Base-by-base conservation (phyloP, 345 rosid genomes). In the Erysimum cheiranthoides region DNA sequence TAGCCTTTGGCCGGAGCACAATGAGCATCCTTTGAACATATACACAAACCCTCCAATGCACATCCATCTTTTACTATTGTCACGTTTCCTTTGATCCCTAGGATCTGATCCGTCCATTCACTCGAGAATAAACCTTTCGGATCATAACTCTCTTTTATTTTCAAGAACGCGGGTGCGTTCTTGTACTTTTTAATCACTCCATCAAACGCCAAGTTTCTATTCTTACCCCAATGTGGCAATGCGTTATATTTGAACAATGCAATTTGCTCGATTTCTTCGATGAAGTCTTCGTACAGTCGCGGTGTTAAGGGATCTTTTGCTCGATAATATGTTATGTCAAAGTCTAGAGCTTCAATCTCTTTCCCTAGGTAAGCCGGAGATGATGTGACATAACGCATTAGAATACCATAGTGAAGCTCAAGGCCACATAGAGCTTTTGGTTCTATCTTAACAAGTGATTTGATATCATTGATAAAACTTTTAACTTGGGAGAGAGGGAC, bases 231-330 rank as follows among this genome's bases (percentile, higher is more conserved):
- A 50, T 66, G 71, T 54, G 97, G 95, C 71, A 82, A 67, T 3
- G 78, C 95, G 8, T 85, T 84, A 16, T 88, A 89, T 74, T 92
- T 92, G 57, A 86, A 84, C 46, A 89, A 11, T 0, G 89, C 95
- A 30, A 89, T 78, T 67, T 89, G 97, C 71, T 92, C 95, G 3
- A 92, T 85, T 53, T 92, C 97, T 71, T 92, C 95, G 0, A 88
- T 53, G 27, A 66, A 66, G 9, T 66, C 71, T 35, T 66, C 70
- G 11, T 66, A 66, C 1, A 66, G 70, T 10, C 93, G 76, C 0
- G 97, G 97, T 30, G 60, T 57, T 78, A 61, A 6, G 0, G 97
- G 93, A 50, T 89, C 79, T 62, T 86, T 84, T 82, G 89, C 85
- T 46, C 97, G 66, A 8, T 89, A 88, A 66, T 83, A 89, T 2